Evolutionary conservation across 306 rosid species (phyloP), one percentile per base, ranked within the genome.

Genomic region (Fagus crenata): DNA sequence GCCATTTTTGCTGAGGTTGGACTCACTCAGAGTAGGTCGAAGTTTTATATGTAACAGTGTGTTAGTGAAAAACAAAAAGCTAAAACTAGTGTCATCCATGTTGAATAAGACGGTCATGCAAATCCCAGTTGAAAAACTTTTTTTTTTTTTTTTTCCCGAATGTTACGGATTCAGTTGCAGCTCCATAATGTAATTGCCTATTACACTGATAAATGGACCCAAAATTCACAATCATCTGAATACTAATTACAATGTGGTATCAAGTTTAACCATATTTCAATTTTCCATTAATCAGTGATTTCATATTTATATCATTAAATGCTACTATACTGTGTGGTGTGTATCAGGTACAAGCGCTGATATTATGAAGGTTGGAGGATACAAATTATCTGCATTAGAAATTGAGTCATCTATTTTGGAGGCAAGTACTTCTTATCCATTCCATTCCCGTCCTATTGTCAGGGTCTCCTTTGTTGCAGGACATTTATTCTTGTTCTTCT

Each of bases 301-400:
- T 37, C 71, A 37, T 17, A 43, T 7, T 2, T 7, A 7, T 6
- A 7, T 22, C 28, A 22, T 22, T 22, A 22, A 22, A 22, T 3
- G 1, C 71, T 17, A n/a, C 31, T 17, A 67, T 40, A 7, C 9
- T 37, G 31, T 37, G 31, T 67, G 67, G 51, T 65, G 64, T 80
- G 77, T 81, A 69, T 87, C 87, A 95, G 98, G 98, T 81, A 87
- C 92, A 63, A 95, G 77, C 69, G 97, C 89, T 2, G 97, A 90
- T 87, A 89, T 95, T 67, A 90, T 95, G 92, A 95, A 95, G 89
- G 96, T 88, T 35, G 98, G 98, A 67, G 97, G 97, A 63, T 92
- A 87, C 87, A 95, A 95, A 79, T 82, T 92, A 76, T 95, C 97
- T 55, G 97, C 97, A 11, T 81, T 95, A 82, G 97, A 95, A 85